These are phyloP conservation scores for Dryas alaskensis DNA, from an alignment of 306 rosid genomes.

Conservation along the genomic window DNA sequence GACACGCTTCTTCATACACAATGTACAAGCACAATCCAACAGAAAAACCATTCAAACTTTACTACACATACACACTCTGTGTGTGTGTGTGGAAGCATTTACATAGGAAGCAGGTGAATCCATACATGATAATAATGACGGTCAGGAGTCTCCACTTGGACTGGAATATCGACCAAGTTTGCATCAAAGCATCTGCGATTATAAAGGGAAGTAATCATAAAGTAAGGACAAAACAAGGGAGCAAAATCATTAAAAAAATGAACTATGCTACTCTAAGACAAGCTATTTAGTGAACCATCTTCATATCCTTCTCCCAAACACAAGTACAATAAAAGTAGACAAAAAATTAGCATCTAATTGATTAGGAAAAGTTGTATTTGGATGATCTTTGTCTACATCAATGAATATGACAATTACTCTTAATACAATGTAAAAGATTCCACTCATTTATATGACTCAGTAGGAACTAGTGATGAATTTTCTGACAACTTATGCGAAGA, in stretches of 20 bases:
- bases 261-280: background rate
- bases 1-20: slow-evolving; percentile 1
- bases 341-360: background rate
- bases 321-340: background rate
- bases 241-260: background rate
- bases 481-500: too few species aligned
- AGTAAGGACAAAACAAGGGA: background rate
- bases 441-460: too few species aligned
- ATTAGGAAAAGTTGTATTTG: background rate
- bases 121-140: slow-evolving; percentile 89
- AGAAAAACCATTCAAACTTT: background rate
- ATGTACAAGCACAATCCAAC: background rate
- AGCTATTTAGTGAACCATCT: too few species aligned
- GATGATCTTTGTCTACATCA: background rate
- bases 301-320: background rate
- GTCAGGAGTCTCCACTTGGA: slow-evolving; percentile 95
- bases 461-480: too few species aligned
- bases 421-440: background rate
- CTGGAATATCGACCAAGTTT: slow-evolving; percentile 76
- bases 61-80: too few species aligned
- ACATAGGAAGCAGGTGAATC: slow-evolving; percentile 11
- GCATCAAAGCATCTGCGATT: slow-evolving; percentile 62
- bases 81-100: background rate
- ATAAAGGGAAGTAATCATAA: slow-evolving; percentile 3
- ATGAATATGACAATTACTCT: background rate